phyloP scores from a whole-genome alignment of 2,329 filamentous ascomycete genomes.

The Eutypa lata region DNA sequence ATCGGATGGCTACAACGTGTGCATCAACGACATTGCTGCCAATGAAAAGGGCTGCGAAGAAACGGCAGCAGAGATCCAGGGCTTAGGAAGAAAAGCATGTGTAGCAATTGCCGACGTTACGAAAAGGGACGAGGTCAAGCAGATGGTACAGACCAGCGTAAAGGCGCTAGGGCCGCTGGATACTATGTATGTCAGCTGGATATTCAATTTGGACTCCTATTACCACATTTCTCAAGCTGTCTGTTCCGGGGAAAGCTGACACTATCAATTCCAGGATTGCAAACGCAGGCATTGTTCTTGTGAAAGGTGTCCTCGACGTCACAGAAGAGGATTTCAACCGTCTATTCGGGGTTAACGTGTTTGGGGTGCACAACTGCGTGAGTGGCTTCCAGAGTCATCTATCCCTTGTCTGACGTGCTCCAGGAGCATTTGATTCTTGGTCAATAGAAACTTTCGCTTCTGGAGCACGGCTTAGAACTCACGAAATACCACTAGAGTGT shows the following conservation, averaged over 20 bases:
- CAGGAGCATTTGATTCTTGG: too few species aligned
- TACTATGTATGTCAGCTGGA: slow-evolving; percentile 28
- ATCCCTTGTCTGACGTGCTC: too few species aligned
- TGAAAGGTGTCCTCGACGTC: slow-evolving; percentile 53
- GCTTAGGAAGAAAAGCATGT: slow-evolving; percentile 49
- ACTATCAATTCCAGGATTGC: slow-evolving; percentile 47
- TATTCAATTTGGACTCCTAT: too few species aligned
- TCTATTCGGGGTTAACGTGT: slow-evolving; percentile 65
- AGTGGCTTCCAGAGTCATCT: too few species aligned
- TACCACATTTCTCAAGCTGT: too few species aligned
- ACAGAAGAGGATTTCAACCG: slow-evolving; percentile 53
- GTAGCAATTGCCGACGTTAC: slow-evolving; percentile 60
- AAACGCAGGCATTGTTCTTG: slow-evolving; percentile 60
- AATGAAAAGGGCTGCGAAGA: slow-evolving; percentile 51
- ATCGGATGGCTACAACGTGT: slow-evolving; percentile 63
- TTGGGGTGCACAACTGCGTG: slow-evolving; percentile 63
- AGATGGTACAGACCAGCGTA: slow-evolving; percentile 49
- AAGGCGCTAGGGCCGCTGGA: slow-evolving; percentile 48
- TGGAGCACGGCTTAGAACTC: too few species aligned
- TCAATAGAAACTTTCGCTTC: too few species aligned
- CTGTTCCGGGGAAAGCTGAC: background rate
- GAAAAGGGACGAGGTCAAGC: slow-evolving; percentile 46
- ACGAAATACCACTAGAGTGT: too few species aligned
- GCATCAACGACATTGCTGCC: slow-evolving; percentile 58
- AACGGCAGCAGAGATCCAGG: slow-evolving; percentile 49